Conservation (phyloP, 208 protist genomes). For the Leishmania aethiopica region DNA sequence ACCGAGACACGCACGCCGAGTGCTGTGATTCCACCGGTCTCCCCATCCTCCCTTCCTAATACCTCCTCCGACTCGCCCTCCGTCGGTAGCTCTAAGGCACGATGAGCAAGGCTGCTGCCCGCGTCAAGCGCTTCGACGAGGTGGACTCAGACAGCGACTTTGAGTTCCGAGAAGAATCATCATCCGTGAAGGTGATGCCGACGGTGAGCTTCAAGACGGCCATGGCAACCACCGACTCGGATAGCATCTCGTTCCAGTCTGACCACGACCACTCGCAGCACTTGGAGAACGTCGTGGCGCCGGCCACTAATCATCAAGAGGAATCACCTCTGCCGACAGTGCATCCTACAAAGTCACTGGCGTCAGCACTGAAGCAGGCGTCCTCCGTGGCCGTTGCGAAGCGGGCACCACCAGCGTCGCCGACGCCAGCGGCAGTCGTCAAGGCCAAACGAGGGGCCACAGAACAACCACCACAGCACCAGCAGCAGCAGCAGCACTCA, state of each 20-base stretch:
- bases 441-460: background rate
- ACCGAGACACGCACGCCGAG: background rate
- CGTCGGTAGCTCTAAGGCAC: background rate
- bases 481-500: background rate
- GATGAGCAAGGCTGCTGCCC: slow-evolving; percentile 5
- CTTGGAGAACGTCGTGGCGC: slow-evolving; percentile 1
- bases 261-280: slow-evolving; percentile 28
- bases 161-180: slow-evolving; percentile 24
- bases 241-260: slow-evolving; percentile 22
- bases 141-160: slow-evolving; percentile 54
- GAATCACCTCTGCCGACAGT: background rate
- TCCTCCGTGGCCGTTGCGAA: background rate
- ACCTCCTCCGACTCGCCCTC: background rate
- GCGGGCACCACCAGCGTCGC: background rate
- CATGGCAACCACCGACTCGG: slow-evolving; percentile 21
- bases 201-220: slow-evolving; percentile 40
- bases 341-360: background rate
- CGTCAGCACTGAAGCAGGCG: slow-evolving; percentile 11
- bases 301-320: background rate
- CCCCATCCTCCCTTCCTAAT: background rate
- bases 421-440: background rate
- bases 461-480: background rate
- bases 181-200: slow-evolving; percentile 13
- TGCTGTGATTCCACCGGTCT: background rate
- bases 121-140: slow-evolving; percentile 43